A percentile compares a stretch with the other conserved stretches of the same genome.
Evolutionary conservation across 2,329 filamentous ascomycete genomes (phyloP).

Genomic region (Penicillium thymicola): DNA sequence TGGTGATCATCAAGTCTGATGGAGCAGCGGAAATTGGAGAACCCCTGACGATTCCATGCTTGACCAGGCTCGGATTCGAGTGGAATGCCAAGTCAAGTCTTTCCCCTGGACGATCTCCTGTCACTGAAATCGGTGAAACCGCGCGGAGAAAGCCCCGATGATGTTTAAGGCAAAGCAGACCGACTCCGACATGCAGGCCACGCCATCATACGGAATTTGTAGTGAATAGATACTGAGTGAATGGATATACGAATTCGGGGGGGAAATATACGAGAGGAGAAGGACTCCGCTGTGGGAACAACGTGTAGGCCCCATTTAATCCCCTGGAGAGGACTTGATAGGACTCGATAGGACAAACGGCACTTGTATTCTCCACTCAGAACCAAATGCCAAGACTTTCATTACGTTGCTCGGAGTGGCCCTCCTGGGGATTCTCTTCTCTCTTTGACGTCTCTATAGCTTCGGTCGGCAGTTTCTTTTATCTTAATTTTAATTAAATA

Average conservation of each 20-base stretch:
- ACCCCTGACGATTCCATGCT: constrained; percentile 1
- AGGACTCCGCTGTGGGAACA: constrained; percentile 7
- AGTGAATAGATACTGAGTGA: neutral
- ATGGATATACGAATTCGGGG: neutral
- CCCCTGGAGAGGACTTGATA: neutral
- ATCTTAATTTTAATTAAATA: constrained; percentile 6
- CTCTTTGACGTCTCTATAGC: neutral
- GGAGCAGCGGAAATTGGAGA: neutral
- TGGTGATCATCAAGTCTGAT: constrained; percentile 2
- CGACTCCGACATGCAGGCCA: neutral
- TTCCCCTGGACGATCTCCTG: constrained; percentile 1
- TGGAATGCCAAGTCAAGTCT: constrained; percentile 19
- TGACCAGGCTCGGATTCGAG: neutral
- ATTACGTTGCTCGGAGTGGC: constrained; percentile 7
- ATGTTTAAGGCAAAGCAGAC: neutral
- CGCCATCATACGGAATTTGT: neutral
- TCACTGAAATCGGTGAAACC: neutral
- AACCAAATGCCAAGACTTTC: constrained; percentile 25
- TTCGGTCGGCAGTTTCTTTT: neutral
- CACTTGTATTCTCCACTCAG: constrained; percentile 20
- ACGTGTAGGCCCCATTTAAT: neutral
- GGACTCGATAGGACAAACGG: neutral
- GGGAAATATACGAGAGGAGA: constrained; percentile 13
- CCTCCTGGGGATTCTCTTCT: neutral
- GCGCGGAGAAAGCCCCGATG: neutral